Base-by-base conservation (phyloP, 805 yeast genomes). In the Zygosaccharomyces gambellarensis region DNA sequence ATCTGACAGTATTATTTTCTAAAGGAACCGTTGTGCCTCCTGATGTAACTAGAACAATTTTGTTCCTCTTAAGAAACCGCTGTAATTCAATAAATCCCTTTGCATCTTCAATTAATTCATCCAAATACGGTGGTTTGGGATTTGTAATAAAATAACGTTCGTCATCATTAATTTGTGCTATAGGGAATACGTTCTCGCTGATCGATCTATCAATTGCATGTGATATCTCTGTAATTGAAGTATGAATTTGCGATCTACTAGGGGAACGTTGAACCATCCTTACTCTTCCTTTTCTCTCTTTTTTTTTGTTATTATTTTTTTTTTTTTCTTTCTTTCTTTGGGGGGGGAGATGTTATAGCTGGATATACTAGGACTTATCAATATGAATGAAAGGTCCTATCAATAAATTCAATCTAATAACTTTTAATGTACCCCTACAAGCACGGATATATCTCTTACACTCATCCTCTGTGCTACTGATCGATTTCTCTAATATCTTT, bases 21-120 rank as follows among this genome's bases (percentile, higher is more conserved):
- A 94, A 72, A 0, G 99, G 99, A 0, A 94, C 99, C 0, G 97
- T 92, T 0, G 99, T 94, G 21, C 99, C 99, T 22, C 99, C 99
- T 7, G 92, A 82, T 0, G 99, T 94, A 3, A 92, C 95, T 40
- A 92, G 71, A 0, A 82, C 98, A 11, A 92, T 78, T 43, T 76
- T 79, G 46, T 75, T 72, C 3, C 72, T 69, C 3, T 75, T 61
- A 32, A 64, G 57, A 2, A 56, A 49, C 11, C 65, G 55, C 60
- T 89, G 95, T 50, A 59, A 69, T 21, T 75, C 66, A 40, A 90
- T 77, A 64, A 92, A 92, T 1, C 75, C 76, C 8, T 70, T 64
- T 7, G 87, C 81, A 52, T 82, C 81, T 5, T 60, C 54, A 39
- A 80, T 75, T 25, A 92, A 70, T 43, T 81, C 82, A 2, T 77